Evolutionary conservation across 345 rosid species (phyloP), one percentile per base, ranked within the genome.

Genomic region (Eucalyptus camaldulensis): DNA sequence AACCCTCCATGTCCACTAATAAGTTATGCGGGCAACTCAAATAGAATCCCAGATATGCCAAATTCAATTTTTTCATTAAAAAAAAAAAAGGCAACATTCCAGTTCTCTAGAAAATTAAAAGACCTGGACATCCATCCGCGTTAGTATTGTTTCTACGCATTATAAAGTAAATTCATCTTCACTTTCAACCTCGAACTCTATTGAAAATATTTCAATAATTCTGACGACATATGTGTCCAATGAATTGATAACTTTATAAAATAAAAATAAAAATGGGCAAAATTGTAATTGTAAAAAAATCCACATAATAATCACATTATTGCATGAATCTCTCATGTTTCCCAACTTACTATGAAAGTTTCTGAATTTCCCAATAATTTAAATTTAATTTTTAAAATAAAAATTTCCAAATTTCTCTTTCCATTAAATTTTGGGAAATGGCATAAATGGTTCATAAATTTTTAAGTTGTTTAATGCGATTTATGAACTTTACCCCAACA

Each of bases 381-480:
- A 8, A 72, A 10, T 37, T 37, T 72, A 1, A 19, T 19, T 37
- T 31, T 72, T 3, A 72, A 72, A 33, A 17, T 9, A 72, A 72
- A 16, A 19, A 19, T 22, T 65, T 5, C 0, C 25, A 9, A 19
- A 72, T 72, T 19, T 72, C 25, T 33, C 4, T 19, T 43, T 19
- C 37, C 13, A 16, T 69, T 53, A 53, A 37, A 0, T 65, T 65
- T 65, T n/a, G 16, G 0, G 4, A 60, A 56, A 56, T 27, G 7
- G 1, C 31, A 60, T 0, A 60, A 60, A 60, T 27, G 2, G 2
- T 51, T 16, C 3, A 0, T 27, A 5, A 60, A 27, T 0, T 60
- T 60, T 25, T 25, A 27, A 60, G 6, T 6, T 12, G 0, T 60
- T 60, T 0, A 10, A 6, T 60, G 9, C 25, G 0, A 13, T 60